Percentiles rank a stretch among this genome's conserved stretches.
Evolutionary conservation across 2,329 filamentous ascomycete species (phyloP).

Genomic region (Penicillium decumbens): DNA sequence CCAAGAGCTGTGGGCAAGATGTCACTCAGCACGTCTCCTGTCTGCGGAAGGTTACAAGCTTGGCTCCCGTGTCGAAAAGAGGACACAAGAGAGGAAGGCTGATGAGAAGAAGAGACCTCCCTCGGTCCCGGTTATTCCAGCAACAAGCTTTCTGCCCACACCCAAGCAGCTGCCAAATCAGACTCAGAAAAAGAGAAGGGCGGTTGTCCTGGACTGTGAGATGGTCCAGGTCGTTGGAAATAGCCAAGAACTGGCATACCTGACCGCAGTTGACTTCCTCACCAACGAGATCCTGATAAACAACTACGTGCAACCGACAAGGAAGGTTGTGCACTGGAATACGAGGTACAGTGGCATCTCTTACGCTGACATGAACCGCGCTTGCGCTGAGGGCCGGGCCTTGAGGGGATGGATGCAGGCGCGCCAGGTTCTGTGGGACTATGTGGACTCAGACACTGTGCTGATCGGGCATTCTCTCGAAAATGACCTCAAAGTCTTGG

Average conservation of each 20-base stretch:
- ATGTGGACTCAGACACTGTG: slow-evolving; percentile 44
- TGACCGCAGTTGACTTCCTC: slow-evolving; percentile 45
- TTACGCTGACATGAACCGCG: background rate
- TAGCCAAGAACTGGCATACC: slow-evolving; percentile 31
- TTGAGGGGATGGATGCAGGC: slow-evolving; percentile 45
- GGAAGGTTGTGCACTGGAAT: slow-evolving; percentile 36
- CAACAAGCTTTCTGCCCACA: background rate
- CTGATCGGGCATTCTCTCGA: slow-evolving; percentile 48
- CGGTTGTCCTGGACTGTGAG: slow-evolving; percentile 48
- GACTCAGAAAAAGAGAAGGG: slow-evolving; percentile 12
- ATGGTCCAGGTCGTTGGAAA: slow-evolving; percentile 41
- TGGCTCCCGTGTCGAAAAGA: background rate
- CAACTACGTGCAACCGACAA: slow-evolving; percentile 38
- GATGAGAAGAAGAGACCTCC: background rate
- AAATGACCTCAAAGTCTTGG: slow-evolving; percentile 45
- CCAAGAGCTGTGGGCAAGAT: background rate
- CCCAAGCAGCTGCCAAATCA: background rate
- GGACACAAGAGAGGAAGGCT: background rate
- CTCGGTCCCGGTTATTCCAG: background rate
- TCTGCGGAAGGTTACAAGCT: background rate
- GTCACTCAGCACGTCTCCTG: background rate
- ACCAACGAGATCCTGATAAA: slow-evolving; percentile 47
- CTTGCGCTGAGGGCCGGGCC: slow-evolving; percentile 23
- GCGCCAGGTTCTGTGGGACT: slow-evolving; percentile 40
- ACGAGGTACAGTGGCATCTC: slow-evolving; percentile 40